A percentile compares a stretch with the other conserved stretches of the same genome.
Conservation (phyloP, 2,329 filamentous ascomycete genomes). For the Emericellopsis cladophorae region DNA sequence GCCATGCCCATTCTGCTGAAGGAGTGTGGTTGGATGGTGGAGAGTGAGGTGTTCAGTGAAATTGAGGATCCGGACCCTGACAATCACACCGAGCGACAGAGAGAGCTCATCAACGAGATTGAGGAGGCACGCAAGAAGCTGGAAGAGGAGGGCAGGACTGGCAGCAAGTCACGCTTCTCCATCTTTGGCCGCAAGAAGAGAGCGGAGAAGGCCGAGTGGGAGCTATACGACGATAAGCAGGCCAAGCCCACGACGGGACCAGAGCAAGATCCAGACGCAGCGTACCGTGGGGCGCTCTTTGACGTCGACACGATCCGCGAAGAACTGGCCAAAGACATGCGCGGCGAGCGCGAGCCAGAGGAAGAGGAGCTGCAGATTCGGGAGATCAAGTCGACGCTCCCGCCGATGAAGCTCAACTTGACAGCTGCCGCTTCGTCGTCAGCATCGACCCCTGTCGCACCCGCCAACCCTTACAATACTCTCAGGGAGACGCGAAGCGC, state of each 20-base stretch:
- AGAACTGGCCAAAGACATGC: conserved; percentile 58
- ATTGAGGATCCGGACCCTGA: conserved; percentile 97
- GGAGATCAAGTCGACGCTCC: conserved; percentile 78
- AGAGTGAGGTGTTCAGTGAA: conserved; percentile 88
- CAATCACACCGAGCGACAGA: conserved; percentile 74
- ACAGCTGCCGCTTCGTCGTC: conserved; percentile 9
- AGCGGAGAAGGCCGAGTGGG: conserved; percentile 77
- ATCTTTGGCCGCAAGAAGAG: conserved; percentile 79
- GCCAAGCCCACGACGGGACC: conserved; percentile 16
- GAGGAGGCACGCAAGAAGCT: conserved; percentile 84
- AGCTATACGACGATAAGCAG: conserved; percentile 69
- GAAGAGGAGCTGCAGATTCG: conserved; percentile 46
- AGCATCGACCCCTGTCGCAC: not conserved
- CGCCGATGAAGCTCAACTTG: conserved; percentile 73
- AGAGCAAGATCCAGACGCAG: conserved; percentile 7
- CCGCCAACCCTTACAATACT: conserved; percentile 1
- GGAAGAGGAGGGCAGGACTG: conserved; percentile 64
- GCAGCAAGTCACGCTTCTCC: conserved; percentile 39
- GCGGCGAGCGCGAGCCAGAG: conserved; percentile 36
- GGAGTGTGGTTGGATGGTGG: conserved; percentile 80
- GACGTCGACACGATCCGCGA: conserved; percentile 90
- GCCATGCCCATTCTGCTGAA: conserved; percentile 83
- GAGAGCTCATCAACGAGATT: conserved; percentile 91
- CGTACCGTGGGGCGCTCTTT: conserved; percentile 62
- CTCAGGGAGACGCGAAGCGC: conserved; percentile 3